A percentile compares a stretch with the other conserved stretches of the same genome.
Conservation (phyloP, 805 yeast species). For the Yamadazyma nakazawae region DNA sequence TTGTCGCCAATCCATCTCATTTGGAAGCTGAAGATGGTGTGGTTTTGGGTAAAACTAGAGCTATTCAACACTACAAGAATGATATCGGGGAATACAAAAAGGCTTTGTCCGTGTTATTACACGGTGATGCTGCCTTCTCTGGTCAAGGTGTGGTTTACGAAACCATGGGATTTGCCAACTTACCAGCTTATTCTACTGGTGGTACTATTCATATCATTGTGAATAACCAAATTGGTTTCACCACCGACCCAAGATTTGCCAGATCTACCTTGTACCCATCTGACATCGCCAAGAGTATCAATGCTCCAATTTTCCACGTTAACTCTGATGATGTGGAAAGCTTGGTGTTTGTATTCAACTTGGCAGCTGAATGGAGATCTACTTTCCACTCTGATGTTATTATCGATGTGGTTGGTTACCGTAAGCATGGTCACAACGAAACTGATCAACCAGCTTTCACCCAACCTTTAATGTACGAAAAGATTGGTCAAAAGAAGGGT, state of each 20-base stretch:
- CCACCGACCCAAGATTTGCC: constrained; percentile 96
- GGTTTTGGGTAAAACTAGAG: constrained; percentile 96
- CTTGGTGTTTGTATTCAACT: constrained; percentile 82
- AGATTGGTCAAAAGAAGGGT: constrained; percentile 83
- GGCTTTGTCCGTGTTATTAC: constrained; percentile 89
- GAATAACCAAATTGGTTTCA: constrained; percentile 98
- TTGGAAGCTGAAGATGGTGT: constrained; percentile 99
- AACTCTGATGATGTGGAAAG: constrained; percentile 98
- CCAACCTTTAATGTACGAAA: constrained; percentile 95
- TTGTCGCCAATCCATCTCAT: constrained; percentile 99
- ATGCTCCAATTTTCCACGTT: constrained; percentile 99
- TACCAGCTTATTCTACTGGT: constrained; percentile 96
- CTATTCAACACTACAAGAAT: constrained; percentile 85
- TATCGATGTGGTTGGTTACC: constrained; percentile 95
- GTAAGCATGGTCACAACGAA: constrained; percentile 98
- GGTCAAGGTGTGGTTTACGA: constrained; percentile 99
- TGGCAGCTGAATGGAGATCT: constrained; percentile 99
- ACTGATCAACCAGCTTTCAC: constrained; percentile 99
- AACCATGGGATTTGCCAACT: constrained; percentile 89
- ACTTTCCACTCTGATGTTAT: constrained; percentile 95
- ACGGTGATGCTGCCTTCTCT: constrained; percentile 99
- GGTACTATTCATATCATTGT: constrained; percentile 96
- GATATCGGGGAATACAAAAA: constrained; percentile 80
- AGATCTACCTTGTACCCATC: constrained; percentile 98
- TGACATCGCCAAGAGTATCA: constrained; percentile 93